These are phyloP conservation scores for Pichia cabralensis DNA, from an alignment of 805 yeast species.

Conservation along the genomic window DNA sequence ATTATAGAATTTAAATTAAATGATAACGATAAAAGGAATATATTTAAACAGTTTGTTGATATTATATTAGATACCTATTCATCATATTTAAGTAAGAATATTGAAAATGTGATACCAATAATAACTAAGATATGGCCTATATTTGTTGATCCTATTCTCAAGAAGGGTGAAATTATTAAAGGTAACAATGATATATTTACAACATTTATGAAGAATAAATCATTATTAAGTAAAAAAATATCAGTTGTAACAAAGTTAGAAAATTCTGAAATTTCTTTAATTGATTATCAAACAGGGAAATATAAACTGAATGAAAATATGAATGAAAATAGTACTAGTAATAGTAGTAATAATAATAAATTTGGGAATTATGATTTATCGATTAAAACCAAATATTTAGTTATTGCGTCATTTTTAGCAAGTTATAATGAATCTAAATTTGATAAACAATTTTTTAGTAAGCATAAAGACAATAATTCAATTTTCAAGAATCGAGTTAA, in stretches of 20 bases:
- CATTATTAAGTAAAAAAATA: constrained; percentile 17
- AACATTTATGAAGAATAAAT: constrained; percentile 18
- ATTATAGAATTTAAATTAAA: constrained; percentile 3
- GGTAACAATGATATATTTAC: constrained; percentile 22
- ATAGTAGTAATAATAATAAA: constrained; percentile 4
- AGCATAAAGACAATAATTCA: constrained; percentile 38
- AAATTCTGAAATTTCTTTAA: constrained; percentile 8
- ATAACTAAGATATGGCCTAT: constrained; percentile 23
- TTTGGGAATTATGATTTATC: constrained; percentile 38
- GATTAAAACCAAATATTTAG: constrained; percentile 52
- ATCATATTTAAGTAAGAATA: constrained; percentile 36
- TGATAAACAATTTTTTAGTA: constrained; percentile 65
- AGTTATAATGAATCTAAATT: constrained; percentile 62
- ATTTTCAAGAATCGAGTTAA: constrained; percentile 28
- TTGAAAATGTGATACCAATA: constrained; percentile 26
- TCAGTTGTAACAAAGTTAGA: constrained; percentile 17
- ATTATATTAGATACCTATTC: constrained; percentile 36
- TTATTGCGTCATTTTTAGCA: constrained; percentile 76
- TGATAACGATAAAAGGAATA: constrained; percentile 9
- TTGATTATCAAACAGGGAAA: constrained; percentile 4
- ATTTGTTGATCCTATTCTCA: constrained; percentile 19
- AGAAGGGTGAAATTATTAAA: constrained; percentile 11
- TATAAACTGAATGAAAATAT: background rate
- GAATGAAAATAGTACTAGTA: constrained; percentile 1
- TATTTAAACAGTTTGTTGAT: constrained; percentile 27